These are phyloP conservation scores for Nectriaceae sp. DNA, from an alignment of 2,329 filamentous ascomycete species.

Conservation along the genomic window DNA sequence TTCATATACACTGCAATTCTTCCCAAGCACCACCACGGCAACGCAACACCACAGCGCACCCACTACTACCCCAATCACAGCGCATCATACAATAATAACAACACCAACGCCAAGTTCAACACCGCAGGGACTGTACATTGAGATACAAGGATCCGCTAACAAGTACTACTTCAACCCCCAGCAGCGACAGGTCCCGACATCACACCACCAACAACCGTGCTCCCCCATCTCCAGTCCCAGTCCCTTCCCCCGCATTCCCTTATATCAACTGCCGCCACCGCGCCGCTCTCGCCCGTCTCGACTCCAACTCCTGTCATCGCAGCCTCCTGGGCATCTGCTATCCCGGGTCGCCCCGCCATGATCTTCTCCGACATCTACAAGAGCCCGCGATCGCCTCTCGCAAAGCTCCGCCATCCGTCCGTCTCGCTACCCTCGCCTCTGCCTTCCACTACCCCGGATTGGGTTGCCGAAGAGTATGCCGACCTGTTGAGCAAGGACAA, in stretches of 20 bases:
- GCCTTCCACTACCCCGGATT: slow-evolving; percentile 32
- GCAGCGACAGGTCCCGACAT: slow-evolving; percentile 16
- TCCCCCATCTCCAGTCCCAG: slow-evolving; percentile 21
- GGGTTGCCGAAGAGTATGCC: slow-evolving; percentile 55
- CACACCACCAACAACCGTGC: slow-evolving; percentile 23
- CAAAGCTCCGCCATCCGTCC: slow-evolving; percentile 48
- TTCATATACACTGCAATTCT: no score
- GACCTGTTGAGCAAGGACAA: slow-evolving; percentile 66
- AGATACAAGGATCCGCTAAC: slow-evolving; percentile 6
- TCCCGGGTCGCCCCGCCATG: slow-evolving; percentile 40
- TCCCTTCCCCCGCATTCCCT: slow-evolving; percentile 24
- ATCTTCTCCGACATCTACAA: slow-evolving; percentile 63
- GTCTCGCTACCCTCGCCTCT: slow-evolving; percentile 32
- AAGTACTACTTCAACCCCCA: slow-evolving; percentile 10
- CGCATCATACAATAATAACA: no score
- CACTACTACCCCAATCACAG: not conserved
- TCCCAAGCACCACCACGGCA: not conserved
- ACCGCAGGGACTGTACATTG: no score
- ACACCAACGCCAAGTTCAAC: not conserved
- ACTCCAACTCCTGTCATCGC: slow-evolving; percentile 8
- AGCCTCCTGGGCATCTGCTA: slow-evolving; percentile 18
- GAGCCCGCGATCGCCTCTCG: slow-evolving; percentile 54
- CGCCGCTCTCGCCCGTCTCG: slow-evolving; percentile 6
- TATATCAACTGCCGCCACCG: slow-evolving; percentile 20
- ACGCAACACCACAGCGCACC: not conserved